Evolutionary conservation across 768 basidiomycete species (phyloP).

Genomic region (Rhodocollybia butyracea): DNA sequence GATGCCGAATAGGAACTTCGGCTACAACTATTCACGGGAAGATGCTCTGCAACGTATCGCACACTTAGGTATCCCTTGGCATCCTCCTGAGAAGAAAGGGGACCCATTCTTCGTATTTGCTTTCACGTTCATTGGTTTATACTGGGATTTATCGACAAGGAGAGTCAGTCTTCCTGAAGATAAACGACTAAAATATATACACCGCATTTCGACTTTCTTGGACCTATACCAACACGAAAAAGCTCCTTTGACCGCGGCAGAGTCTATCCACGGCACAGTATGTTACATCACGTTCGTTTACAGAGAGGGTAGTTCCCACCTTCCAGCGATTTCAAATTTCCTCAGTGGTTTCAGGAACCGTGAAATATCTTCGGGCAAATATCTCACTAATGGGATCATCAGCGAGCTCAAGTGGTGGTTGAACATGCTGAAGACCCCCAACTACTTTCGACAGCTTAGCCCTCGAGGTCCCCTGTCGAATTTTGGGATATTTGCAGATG

Average conservation of each 20-base stretch:
- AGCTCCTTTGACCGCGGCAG: slow-evolving; percentile 4
- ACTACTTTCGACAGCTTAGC: slow-evolving; percentile 11
- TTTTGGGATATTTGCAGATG: slow-evolving; percentile 29
- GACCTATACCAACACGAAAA: neutral
- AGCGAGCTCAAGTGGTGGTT: slow-evolving; percentile 33
- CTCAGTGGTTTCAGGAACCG: slow-evolving; percentile 17
- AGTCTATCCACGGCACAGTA: slow-evolving; percentile 26
- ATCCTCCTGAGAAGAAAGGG: slow-evolving; percentile 19
- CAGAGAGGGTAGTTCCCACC: too few relatives aligned
- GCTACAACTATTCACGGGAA: slow-evolving; percentile 4
- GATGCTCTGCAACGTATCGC: slow-evolving; percentile 7
- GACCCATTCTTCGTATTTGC: slow-evolving; percentile 18
- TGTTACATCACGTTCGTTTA: too few relatives aligned
- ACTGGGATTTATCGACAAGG: slow-evolving; percentile 21
- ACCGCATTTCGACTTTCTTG: slow-evolving; percentile 13
- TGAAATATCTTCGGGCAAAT: neutral
- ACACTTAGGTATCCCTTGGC: slow-evolving; percentile 21
- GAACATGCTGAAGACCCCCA: neutral
- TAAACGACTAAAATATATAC: slow-evolving; percentile 23
- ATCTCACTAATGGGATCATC: slow-evolving; percentile 18
- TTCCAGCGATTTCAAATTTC: too few relatives aligned
- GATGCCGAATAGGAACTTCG: slow-evolving; percentile 1
- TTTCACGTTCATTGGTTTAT: slow-evolving; percentile 27
- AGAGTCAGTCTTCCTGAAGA: slow-evolving; percentile 21
- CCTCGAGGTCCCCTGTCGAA: slow-evolving; percentile 6